Base-by-base conservation (phyloP, 2,329 filamentous ascomycete genomes). In the Clarireedia paspali region DNA sequence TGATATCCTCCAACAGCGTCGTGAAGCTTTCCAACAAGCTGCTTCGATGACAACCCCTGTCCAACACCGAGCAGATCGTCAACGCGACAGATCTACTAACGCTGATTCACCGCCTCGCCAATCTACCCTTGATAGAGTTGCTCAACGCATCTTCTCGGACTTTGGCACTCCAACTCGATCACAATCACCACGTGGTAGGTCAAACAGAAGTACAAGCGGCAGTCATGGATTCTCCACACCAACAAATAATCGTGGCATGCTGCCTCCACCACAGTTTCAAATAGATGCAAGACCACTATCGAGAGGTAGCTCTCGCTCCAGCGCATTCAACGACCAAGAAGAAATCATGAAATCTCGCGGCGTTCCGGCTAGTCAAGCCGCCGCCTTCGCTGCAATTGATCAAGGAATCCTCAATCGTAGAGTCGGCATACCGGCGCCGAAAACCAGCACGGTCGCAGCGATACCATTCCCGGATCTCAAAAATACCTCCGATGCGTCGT, bases 1-100 rank as follows among this genome's bases (percentile, higher is more conserved):
- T 51, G 83, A 87, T 39, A 75, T 91, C 2, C 73, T 91, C 4
- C 84, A 78, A 71, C 83, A 79, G 69, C 83, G 77, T 12, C 81
- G 82, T 5, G 79, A 84, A 59, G 82, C 80, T 0, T 87, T 86
- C 63, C 79, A 82, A 63, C 81, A 80, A 2, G 81, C 82, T 2
- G 75, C 77, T 27, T 67, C 70, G 58, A 64, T 65, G 27, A 63
- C 70, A n/a, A 60, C 67, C 17, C 64, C 56, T 59, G 59, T 62
- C 49, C 49, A 59, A 50, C 46, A 44, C 44, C 70, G 71, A 1
- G 75, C 79, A n/a, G 70, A 73, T 3, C 67, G 72, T 2, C 75
- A 71, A 54, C 64, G 72, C 17, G 76, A 79, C 34, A 76, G 74
- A 15, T 54, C 65, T 23, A 71, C 73, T 1, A 75, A 77, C 4